Percentiles rank a stretch among this genome's conserved stretches.
phyloP scores from a whole-genome alignment of 495 filamentous ascomycete genomes.

The Aspergillus cavernicola region DNA sequence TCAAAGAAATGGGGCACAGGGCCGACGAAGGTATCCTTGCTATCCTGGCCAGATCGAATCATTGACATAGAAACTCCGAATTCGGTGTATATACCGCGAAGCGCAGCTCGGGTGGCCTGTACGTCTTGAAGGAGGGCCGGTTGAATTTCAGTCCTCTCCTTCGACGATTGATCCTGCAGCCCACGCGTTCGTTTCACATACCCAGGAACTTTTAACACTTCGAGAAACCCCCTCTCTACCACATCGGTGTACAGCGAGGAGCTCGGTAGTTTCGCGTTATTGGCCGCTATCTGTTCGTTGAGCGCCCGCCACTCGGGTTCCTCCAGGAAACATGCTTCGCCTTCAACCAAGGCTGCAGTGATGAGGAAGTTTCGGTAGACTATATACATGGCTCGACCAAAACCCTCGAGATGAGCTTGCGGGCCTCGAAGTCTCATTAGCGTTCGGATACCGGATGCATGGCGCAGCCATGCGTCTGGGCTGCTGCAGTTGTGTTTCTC shows the following conservation, averaged over 20 bases:
- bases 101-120: constrained; percentile 21
- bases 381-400: constrained; percentile 32
- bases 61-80: constrained; percentile 25
- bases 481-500: constrained; percentile 34
- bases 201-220: constrained; percentile 26
- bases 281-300: constrained; percentile 24
- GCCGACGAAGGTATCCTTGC: constrained; percentile 21
- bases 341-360: constrained; percentile 23
- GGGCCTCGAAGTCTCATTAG: constrained; percentile 34
- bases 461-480: constrained; percentile 30
- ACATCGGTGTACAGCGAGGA: constrained; percentile 30
- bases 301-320: constrained; percentile 33
- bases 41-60: constrained; percentile 20
- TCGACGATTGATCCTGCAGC: constrained; percentile 4
- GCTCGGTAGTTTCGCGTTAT: constrained; percentile 29
- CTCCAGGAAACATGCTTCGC: constrained; percentile 31
- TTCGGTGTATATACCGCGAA: constrained; percentile 28
- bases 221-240: constrained; percentile 26
- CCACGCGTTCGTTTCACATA: constrained; percentile 24
- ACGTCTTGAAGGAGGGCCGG: constrained; percentile 17
- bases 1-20: constrained; percentile 27
- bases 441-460: constrained; percentile 33
- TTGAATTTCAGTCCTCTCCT: constrained; percentile 7
- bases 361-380: constrained; percentile 33
- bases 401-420: constrained; percentile 26